These are phyloP conservation scores for Cladosporium austrohemisphaericum DNA, from an alignment of 2,329 filamentous ascomycete species.

Conservation along the genomic window DNA sequence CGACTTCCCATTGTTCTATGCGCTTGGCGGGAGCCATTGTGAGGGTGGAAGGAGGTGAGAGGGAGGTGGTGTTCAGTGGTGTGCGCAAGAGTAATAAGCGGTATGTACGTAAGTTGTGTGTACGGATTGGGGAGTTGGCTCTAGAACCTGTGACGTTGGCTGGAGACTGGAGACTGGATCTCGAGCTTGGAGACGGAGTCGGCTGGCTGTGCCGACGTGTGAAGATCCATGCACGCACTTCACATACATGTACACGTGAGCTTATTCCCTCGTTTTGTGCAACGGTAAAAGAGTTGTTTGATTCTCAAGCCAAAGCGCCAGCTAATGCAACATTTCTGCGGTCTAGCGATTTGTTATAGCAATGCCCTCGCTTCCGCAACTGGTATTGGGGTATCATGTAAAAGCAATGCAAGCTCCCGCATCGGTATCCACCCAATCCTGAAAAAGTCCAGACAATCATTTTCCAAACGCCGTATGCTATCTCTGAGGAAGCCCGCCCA, in stretches of 20 bases:
- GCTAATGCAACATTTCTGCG: too few relatives aligned
- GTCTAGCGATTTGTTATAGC: too few relatives aligned
- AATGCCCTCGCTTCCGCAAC: too few relatives aligned
- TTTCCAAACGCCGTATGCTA: not conserved
- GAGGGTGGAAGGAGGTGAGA: not conserved
- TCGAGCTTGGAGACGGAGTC: constrained; percentile 3
- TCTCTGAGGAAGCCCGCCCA: too few relatives aligned
- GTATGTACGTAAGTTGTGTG: not conserved
- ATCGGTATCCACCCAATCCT: too few relatives aligned
- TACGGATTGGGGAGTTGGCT: not conserved
- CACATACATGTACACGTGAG: too few relatives aligned
- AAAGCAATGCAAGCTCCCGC: constrained; percentile 7
- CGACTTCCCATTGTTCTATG: constrained; percentile 70
- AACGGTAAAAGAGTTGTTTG: too few relatives aligned
- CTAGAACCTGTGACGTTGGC: constrained; percentile 13
- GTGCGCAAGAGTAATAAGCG: not conserved
- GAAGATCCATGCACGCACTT: constrained; percentile 2
- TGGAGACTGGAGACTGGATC: too few relatives aligned
- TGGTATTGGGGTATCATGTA: constrained; percentile 10
- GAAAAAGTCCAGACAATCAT: not conserved
- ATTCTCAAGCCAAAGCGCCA: too few relatives aligned
- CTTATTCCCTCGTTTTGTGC: too few relatives aligned
- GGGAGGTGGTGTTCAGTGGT: not conserved
- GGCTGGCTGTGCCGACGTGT: constrained; percentile 7
- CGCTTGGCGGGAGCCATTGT: constrained; percentile 42